Percentiles rank a stretch among this genome's conserved stretches.
Evolutionary conservation across 2,329 filamentous ascomycete genomes (phyloP).

Genomic region (Pseudogymnoascus destructans): DNA sequence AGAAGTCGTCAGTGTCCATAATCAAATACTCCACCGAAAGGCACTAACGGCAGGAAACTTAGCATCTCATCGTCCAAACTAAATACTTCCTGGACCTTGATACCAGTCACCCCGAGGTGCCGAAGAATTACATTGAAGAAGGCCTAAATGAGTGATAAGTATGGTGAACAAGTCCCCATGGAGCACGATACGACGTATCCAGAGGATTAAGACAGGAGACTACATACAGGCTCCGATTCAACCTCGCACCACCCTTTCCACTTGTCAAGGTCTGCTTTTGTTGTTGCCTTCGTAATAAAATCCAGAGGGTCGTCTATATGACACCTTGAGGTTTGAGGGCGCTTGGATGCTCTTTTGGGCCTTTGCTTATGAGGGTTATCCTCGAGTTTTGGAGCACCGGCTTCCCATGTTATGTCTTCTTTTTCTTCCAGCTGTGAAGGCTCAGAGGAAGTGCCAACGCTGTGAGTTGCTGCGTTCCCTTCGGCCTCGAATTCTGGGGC

Average conservation of each 20-base stretch:
- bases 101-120: conserved; percentile 60
- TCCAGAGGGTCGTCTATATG: conserved; percentile 13
- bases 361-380: not conserved
- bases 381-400: not conserved
- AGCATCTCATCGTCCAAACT: conserved; percentile 55
- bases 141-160: conserved; percentile 35
- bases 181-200: not conserved
- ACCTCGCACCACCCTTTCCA: conserved; percentile 73
- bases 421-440: not conserved
- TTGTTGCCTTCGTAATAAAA: conserved; percentile 33
- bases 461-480: not conserved
- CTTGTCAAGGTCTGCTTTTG: conserved; percentile 38
- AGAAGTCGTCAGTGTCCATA: conserved; percentile 9
- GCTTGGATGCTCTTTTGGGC: not conserved
- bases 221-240: conserved; percentile 71
- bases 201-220: not conserved
- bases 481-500: not conserved
- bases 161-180: not conserved
- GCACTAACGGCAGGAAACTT: conserved; percentile 45
- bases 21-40: not conserved
- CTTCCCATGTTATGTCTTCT: not conserved
- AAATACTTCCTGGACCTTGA: conserved; percentile 66
- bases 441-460: not conserved
- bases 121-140: conserved; percentile 78
- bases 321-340: not conserved